These are phyloP conservation scores for Saccharomyces pastorianus DNA, from an alignment of 1,139 yeast genomes.

Conservation along the genomic window DNA sequence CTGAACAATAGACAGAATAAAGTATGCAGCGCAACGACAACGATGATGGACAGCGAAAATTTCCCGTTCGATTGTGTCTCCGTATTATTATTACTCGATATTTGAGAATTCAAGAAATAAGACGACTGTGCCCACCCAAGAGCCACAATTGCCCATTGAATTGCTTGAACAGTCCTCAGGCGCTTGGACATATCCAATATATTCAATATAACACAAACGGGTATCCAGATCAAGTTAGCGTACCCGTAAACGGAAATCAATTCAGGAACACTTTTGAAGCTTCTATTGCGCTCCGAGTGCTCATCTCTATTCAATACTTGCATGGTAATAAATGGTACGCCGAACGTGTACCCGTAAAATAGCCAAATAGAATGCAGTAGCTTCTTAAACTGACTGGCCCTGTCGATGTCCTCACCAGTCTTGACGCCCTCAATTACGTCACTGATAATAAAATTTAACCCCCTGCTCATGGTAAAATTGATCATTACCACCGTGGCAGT, in stretches of 20 bases:
- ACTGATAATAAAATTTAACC: slow-evolving; percentile 14
- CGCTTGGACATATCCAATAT: slow-evolving; percentile 9
- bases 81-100: not conserved
- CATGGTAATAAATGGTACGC: slow-evolving; percentile 18
- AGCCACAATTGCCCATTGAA: slow-evolving; percentile 10
- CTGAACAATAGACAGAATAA: slow-evolving; percentile 17
- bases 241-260: slow-evolving; percentile 26
- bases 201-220: slow-evolving; percentile 16
- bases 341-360: slow-evolving; percentile 20
- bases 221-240: slow-evolving; percentile 25
- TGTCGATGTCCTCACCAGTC: slow-evolving; percentile 4
- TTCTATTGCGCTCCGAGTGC: slow-evolving; percentile 7
- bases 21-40: slow-evolving; percentile 13
- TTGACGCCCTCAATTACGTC: slow-evolving; percentile 16
- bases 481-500: slow-evolving; percentile 22
- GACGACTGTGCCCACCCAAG: slow-evolving; percentile 14
- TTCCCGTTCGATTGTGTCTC: slow-evolving; percentile 1
- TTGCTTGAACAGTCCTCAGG: not conserved
- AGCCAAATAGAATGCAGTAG: slow-evolving; percentile 23
- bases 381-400: slow-evolving; percentile 12
- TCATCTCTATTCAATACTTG: slow-evolving; percentile 15
- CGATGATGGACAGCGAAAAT: slow-evolving; percentile 8
- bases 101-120: slow-evolving; percentile 4
- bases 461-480: slow-evolving; percentile 18
- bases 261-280: slow-evolving; percentile 10